These are phyloP conservation scores for Chaetomidium leptoderma DNA, from an alignment of 495 filamentous ascomycete species.

Conservation along the genomic window DNA sequence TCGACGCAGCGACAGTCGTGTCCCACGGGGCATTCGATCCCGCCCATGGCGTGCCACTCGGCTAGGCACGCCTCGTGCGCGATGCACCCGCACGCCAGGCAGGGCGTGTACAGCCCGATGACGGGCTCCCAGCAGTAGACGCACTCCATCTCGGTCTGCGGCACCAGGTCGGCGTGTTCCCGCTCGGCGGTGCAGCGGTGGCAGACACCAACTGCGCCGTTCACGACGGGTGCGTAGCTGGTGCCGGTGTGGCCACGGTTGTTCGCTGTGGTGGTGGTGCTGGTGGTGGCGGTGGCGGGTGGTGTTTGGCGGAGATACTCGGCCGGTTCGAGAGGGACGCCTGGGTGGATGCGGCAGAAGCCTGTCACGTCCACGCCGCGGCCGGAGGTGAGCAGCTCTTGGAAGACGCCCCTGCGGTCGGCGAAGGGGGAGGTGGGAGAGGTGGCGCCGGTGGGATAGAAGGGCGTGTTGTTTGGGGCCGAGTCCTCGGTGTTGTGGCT, in stretches of 20 bases:
- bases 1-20: conserved; percentile 48
- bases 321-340: conserved; percentile 49
- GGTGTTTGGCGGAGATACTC: conserved; percentile 31
- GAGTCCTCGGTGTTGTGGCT: conserved; percentile 33
- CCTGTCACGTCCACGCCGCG: conserved; percentile 57
- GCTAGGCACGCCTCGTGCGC: conserved; percentile 53
- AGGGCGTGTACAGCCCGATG: conserved; percentile 53
- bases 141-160: conserved; percentile 53
- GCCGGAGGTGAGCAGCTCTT: conserved; percentile 36
- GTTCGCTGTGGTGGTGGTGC: background rate
- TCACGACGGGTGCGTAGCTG: background rate
- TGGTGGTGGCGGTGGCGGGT: background rate
- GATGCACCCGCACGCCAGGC: conserved; percentile 58
- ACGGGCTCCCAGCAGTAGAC: conserved; percentile 57
- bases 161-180: conserved; percentile 40
- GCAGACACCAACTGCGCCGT: conserved; percentile 52
- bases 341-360: conserved; percentile 52
- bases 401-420: conserved; percentile 44
- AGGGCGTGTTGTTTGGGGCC: conserved; percentile 22
- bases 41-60: conserved; percentile 47
- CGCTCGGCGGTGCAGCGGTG: conserved; percentile 38
- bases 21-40: conserved; percentile 45
- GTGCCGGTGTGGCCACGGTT: conserved; percentile 28
- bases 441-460: conserved; percentile 26
- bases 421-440: conserved; percentile 45